phyloP scores from a whole-genome alignment of 2,329 filamentous ascomycete genomes.

The Fonsecaea erecta region DNA sequence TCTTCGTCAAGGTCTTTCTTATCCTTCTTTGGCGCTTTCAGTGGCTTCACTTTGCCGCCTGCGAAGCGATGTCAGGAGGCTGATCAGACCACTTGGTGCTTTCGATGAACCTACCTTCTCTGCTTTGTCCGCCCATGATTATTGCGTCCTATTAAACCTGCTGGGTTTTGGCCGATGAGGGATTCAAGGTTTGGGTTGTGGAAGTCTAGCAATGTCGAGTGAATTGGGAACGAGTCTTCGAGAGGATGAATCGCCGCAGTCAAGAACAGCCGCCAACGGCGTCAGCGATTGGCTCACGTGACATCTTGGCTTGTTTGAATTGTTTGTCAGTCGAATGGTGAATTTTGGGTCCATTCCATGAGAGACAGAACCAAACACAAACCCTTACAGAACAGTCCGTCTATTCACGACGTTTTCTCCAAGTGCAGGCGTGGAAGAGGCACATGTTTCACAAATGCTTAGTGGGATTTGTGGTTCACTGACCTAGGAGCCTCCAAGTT shows the following conservation, averaged over 20 bases:
- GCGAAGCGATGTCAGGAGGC: slow-evolving; percentile 18
- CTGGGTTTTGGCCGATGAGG: background rate
- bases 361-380: no score
- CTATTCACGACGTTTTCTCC: background rate
- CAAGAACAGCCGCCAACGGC: background rate
- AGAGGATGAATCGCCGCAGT: slow-evolving; percentile 11
- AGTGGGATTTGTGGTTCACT: background rate
- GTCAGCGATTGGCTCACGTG: background rate
- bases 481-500: background rate
- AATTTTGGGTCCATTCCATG: background rate
- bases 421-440: background rate
- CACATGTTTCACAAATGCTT: background rate
- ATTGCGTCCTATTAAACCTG: background rate
- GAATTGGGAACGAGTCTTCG: background rate
- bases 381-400: no score
- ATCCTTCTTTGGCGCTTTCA: slow-evolving; percentile 88
- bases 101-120: slow-evolving; percentile 60
- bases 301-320: background rate
- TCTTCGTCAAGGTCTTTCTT: slow-evolving; percentile 84
- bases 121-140: slow-evolving; percentile 68
- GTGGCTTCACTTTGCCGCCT: slow-evolving; percentile 83
- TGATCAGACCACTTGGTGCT: background rate
- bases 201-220: background rate
- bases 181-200: background rate
- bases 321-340: background rate